Base-by-base conservation (phyloP, 2,329 filamentous ascomycete species). In the Cytospora piceae region DNA sequence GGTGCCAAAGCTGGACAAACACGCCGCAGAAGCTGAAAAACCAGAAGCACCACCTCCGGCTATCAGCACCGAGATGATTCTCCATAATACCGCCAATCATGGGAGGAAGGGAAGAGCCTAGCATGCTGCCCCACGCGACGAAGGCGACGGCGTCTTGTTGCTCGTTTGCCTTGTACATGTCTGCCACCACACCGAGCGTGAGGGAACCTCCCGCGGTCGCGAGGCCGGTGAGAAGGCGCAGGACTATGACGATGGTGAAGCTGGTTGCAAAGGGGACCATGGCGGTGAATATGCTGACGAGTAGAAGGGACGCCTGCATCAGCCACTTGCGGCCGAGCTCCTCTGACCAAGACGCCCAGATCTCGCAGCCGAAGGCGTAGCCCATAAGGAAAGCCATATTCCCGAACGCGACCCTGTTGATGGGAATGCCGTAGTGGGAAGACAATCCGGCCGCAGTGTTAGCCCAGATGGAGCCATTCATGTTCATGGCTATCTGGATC, bases 181-280 rank as follows among this genome's bases (percentile, higher is more conserved):
- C 87, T 2, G 87, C 86, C 2, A 89, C 82, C 77, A 89, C 86
- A 12, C 87, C 87, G 4, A 90, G 75, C 0, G 87, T 90, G 32
- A 90, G 86, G 3, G 85, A 86, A 6, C 87, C 87, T 60, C 87
- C 87, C 4, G 86, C 87, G 2, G 86, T 87, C 6, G 83, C 87
- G 4, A 89, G 75, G 64, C 87, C 87, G 51, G 85, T 61, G 1
- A 83, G 72, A 0, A 77, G 77, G 67, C 83, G 77, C 63, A 76
- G 77, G 15, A 79, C 72, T 2, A 85, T 68, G 32, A 83, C 75
- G 1, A 74, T 77, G 4, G 72, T 78, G 69, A 74, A 80, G 69
- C 75, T 80, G 63, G 70, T 74, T 0, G 80, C 77, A 12, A 82
- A 67, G 0, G 76, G 82, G 14, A 76, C 75, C 0, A 80, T 78